Evolutionary conservation across 176 grass and related monocot species (phyloP).

Genomic region (Oryza glumipatula): DNA sequence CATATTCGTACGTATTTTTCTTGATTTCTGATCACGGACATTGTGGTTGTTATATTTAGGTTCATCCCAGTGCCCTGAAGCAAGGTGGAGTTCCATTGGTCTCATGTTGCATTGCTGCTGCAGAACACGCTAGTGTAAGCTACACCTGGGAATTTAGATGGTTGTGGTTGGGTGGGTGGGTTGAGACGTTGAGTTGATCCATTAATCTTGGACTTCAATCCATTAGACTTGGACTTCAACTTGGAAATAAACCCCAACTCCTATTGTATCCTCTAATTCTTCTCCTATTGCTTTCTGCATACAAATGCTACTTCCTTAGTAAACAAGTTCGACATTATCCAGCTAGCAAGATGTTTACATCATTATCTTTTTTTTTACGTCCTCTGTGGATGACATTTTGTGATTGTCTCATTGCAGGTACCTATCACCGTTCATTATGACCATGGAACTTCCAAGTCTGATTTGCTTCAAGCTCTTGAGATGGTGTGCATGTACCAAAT

Average conservation of each 20-base stretch:
- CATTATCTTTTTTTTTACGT: constrained; percentile 32
- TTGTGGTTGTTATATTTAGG: constrained; percentile 54
- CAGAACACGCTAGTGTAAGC: constrained; percentile 79
- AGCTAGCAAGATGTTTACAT: not conserved
- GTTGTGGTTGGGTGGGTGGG: not conserved
- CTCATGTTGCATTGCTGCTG: constrained; percentile 85
- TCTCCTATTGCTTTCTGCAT: not conserved
- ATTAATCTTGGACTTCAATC: not conserved
- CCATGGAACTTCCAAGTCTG: constrained; percentile 78
- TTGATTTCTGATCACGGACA: constrained; percentile 25
- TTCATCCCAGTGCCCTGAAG: constrained; percentile 96
- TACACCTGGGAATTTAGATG: constrained; percentile 18
- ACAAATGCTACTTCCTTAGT: not conserved
- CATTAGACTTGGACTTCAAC: not conserved
- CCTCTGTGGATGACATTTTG: constrained; percentile 29
- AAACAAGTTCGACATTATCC: not conserved
- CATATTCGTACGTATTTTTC: not conserved
- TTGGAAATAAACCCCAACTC: not conserved
- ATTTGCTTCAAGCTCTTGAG: constrained; percentile 89
- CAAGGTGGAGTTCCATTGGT: constrained; percentile 76
- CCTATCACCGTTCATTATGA: constrained; percentile 91
- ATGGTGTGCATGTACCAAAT: constrained; percentile 58
- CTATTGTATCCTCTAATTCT: not conserved
- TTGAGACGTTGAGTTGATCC: too few relatives aligned
- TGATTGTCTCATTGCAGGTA: constrained; percentile 60